Evolutionary conservation across 2,329 filamentous ascomycete species (phyloP), one percentile per base, ranked within the genome.

Genomic region (Claviceps quebecensis): DNA sequence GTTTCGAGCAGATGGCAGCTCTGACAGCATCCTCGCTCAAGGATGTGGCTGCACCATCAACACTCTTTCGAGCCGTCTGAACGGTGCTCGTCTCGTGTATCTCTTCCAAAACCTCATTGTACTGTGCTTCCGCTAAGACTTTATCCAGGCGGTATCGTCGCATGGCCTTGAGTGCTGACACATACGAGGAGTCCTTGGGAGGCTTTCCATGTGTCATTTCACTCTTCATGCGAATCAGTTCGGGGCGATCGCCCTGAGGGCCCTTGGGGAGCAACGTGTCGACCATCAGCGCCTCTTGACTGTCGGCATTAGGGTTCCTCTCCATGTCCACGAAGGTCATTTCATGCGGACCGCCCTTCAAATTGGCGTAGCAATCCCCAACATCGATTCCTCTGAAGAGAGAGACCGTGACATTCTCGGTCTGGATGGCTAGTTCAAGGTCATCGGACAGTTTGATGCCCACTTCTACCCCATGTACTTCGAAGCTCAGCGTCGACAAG

Each of bases 181-280:
- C 19, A 26, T 47, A 47, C 5, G 47, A 49, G 26, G 47, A 50
- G 29, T 53, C 47, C 22, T 43, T 40, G 5, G 51, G 51, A 4
- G 51, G 51, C 2, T 39, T 53, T 22, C 51, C 51, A 11, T 53
- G 4, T 5, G 51, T 53, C 51, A 53, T 49, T 23, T 49, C 51
- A n/a, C 44, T 47, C 19, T 50, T 53, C 51, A 50, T 49, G 17
- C 43, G 47, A 4, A 41, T 29, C 2, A 39, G 9, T 11, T 47
- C 47, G n/a, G 51, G 44, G 3, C 37, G 41, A 3, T n/a, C 9
- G 11, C 22, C 2, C 11, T 19, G 22, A 6, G 40, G 6, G 19
- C 6, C 14, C 40, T 26, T 38, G 13, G 48, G 39, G 19, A 38
- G 40, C 7, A 49, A 36, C 26, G 26, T 49, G 14, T 44, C 19